Evolutionary conservation across 345 rosid species (phyloP).

Genomic region (Linum tenue): DNA sequence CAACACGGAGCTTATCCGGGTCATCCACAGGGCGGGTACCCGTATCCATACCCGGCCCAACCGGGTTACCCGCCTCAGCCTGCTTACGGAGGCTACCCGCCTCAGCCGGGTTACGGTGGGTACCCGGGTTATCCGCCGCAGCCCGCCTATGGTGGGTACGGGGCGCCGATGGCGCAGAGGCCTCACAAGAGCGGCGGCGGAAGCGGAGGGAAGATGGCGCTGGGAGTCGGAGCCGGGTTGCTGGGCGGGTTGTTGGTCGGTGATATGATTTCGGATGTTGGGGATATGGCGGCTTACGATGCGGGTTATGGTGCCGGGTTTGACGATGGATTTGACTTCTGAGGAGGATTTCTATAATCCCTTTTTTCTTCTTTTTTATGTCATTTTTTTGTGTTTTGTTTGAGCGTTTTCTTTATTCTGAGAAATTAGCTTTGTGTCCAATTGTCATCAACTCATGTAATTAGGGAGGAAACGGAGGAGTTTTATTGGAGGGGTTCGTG

Average conservation of each 20-base stretch:
- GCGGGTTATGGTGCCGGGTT: conserved; percentile 17
- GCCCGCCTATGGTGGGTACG: conserved; percentile 6
- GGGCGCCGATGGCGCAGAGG: conserved; percentile 18
- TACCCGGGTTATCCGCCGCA: conserved; percentile 13
- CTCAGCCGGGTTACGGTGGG: conserved; percentile 2
- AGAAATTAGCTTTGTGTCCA: too few species aligned
- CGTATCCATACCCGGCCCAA: conserved; percentile 10
- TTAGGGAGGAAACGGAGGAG: too few species aligned
- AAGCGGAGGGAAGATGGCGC: conserved; percentile 19
- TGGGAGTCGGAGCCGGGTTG: conserved; percentile 33
- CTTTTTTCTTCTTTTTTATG: neutral
- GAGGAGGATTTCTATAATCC: too few species aligned
- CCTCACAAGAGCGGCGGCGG: conserved; percentile 18
- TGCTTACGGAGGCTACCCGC: conserved; percentile 16
- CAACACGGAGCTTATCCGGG: conserved; percentile 13
- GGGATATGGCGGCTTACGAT: conserved; percentile 4
- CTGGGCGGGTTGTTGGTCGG: conserved; percentile 33
- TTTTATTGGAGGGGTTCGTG: too few species aligned
- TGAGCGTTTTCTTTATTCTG: neutral
- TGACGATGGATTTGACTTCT: conserved; percentile 15
- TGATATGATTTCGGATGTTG: conserved; percentile 23
- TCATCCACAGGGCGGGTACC: conserved; percentile 28
- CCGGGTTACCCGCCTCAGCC: conserved; percentile 16
- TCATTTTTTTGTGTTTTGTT: neutral
- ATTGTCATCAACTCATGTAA: too few species aligned